Conservation (phyloP, 768 basidiomycete genomes). For the Podaxis mareebaensis region DNA sequence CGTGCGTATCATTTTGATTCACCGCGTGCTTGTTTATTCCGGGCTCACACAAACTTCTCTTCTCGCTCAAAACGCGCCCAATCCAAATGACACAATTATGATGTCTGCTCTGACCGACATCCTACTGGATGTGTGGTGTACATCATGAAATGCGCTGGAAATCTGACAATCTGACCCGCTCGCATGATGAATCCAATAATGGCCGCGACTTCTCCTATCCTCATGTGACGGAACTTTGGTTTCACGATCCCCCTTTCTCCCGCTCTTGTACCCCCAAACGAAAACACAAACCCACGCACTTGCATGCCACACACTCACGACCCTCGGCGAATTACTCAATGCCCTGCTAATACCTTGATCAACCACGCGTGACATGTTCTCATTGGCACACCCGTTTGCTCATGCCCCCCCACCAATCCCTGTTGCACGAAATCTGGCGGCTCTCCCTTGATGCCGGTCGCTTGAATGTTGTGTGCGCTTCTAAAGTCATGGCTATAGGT, state of each 20-base stretch:
- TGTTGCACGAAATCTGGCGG: background rate
- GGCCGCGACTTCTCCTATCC: background rate
- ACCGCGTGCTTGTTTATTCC: slow-evolving; percentile 11
- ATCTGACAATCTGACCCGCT: background rate
- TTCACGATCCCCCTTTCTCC: background rate
- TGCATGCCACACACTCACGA: background rate
- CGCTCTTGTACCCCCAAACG: background rate
- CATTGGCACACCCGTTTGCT: background rate
- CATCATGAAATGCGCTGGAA: background rate
- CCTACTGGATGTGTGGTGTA: slow-evolving; percentile 9
- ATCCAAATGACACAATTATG: slow-evolving; percentile 12
- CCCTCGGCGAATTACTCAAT: background rate
- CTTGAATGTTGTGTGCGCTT: slow-evolving; percentile 7
- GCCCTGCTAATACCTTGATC: background rate
- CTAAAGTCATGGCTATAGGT: slow-evolving; percentile 54
- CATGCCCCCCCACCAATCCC: background rate
- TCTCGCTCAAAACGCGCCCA: background rate
- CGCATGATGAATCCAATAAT: background rate
- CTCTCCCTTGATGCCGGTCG: slow-evolving; percentile 9
- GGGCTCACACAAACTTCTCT: slow-evolving; percentile 17
- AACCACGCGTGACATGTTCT: slow-evolving; percentile 5
- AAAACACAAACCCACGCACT: slow-evolving; percentile 4
- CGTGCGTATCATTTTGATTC: slow-evolving; percentile 39
- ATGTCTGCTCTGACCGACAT: slow-evolving; percentile 1
- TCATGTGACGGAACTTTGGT: too few species aligned